Evolutionary conservation across 192 early-diverging fungal genomes (phyloP).

Genomic region (Phycomyces nitens): DNA sequence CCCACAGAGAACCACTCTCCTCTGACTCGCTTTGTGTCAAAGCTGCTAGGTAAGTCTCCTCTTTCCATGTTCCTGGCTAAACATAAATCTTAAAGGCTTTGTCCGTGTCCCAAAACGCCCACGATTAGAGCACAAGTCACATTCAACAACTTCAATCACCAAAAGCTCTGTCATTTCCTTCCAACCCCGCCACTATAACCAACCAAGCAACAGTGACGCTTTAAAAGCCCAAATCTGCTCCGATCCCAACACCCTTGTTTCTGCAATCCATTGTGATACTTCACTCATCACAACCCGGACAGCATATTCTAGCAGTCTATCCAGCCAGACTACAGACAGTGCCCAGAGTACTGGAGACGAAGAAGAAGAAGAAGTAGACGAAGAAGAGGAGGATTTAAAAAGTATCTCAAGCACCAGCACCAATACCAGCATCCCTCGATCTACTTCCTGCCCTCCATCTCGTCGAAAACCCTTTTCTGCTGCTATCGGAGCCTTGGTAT

Average conservation of each 20-base stretch:
- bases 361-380: too few species aligned
- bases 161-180: slow-evolving; percentile 23
- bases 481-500: slow-evolving; percentile 21
- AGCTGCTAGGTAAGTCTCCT: slow-evolving; percentile 13
- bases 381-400: too few species aligned
- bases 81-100: slow-evolving; percentile 8
- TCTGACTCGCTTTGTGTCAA: slow-evolving; percentile 16
- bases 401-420: not conserved
- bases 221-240: too few species aligned
- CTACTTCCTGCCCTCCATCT: slow-evolving; percentile 6
- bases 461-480: slow-evolving; percentile 6
- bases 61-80: too few species aligned
- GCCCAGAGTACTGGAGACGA: too few species aligned
- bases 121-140: slow-evolving; percentile 17
- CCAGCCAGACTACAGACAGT: not conserved
- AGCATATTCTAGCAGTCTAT: not conserved
- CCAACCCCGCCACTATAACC: not conserved
- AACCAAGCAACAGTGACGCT: not conserved
- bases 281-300: too few species aligned
- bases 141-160: slow-evolving; percentile 21
- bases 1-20: not conserved
- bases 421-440: not conserved
- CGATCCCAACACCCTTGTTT: too few species aligned
- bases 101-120: not conserved
- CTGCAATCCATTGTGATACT: too few species aligned